These are phyloP conservation scores for Ceratobasidium sp. DNA, from an alignment of 1,284 basidiomycete genomes.

Conservation along the genomic window DNA sequence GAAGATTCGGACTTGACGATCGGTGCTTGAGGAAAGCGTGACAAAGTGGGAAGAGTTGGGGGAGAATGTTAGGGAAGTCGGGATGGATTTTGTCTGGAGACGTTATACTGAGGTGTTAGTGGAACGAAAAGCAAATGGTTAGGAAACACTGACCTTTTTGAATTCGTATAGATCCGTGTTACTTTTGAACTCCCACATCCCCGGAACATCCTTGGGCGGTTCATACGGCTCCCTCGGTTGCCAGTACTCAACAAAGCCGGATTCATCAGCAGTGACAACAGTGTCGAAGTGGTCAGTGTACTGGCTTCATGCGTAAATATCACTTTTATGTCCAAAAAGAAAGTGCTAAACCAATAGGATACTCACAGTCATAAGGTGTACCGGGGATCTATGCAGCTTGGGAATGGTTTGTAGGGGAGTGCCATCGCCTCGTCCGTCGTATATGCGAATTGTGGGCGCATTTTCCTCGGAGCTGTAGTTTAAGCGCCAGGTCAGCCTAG, in stretches of 20 bases:
- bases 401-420: slow-evolving; percentile 78
- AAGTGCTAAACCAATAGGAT: background rate
- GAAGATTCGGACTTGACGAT: slow-evolving; percentile 94
- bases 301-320: slow-evolving; percentile 57
- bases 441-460: slow-evolving; percentile 83
- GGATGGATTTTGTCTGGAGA: slow-evolving; percentile 84
- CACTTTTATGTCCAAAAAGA: slow-evolving; percentile 17
- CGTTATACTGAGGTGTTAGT: background rate
- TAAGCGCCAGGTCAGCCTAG: slow-evolving; percentile 48
- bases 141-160: slow-evolving; percentile 79
- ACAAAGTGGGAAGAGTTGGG: slow-evolving; percentile 89
- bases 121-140: too few species aligned
- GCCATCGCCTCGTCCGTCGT: slow-evolving; percentile 90
- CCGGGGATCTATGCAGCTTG: slow-evolving; percentile 84
- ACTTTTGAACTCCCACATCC: slow-evolving; percentile 91
- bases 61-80: slow-evolving; percentile 90
- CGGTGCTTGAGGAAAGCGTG: slow-evolving; percentile 87
- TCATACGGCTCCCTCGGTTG: slow-evolving; percentile 87
- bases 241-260: slow-evolving; percentile 98
- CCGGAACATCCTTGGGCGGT: slow-evolving; percentile 78
- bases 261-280: slow-evolving; percentile 93
- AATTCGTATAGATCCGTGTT: slow-evolving; percentile 97
- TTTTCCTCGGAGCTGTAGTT: slow-evolving; percentile 77
- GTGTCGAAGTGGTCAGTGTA: slow-evolving; percentile 92
- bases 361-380: slow-evolving; percentile 89